Evolutionary conservation across 2,329 filamentous ascomycete genomes (phyloP).

Genomic region (Mycosphaerella sp.): DNA sequence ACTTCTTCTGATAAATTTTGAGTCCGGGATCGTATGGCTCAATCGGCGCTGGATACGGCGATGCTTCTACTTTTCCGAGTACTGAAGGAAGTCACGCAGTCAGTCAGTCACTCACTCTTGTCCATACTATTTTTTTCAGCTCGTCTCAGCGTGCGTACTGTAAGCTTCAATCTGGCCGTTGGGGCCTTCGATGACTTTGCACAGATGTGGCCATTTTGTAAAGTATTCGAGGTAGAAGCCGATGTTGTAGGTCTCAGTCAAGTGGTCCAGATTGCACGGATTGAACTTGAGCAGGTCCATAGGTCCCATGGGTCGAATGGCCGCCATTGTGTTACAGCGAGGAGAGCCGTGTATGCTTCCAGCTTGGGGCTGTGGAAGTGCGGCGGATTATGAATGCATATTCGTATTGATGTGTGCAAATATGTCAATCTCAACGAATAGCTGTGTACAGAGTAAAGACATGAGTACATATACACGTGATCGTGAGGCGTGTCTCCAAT

Average conservation of each 20-base stretch:
- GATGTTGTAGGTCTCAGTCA: slow-evolving; percentile 97
- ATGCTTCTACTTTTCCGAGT: slow-evolving; percentile 91
- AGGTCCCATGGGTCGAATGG: slow-evolving; percentile 77
- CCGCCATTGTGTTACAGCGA: slow-evolving; percentile 14
- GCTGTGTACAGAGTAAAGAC: too few relatives aligned
- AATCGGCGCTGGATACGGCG: slow-evolving; percentile 64
- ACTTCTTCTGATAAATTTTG: slow-evolving; percentile 35
- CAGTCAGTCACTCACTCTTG: too few relatives aligned
- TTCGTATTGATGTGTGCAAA: too few relatives aligned
- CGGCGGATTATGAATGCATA: too few relatives aligned
- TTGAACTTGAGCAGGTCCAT: slow-evolving; percentile 84
- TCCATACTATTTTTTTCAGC: too few relatives aligned
- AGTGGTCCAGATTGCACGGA: slow-evolving; percentile 87
- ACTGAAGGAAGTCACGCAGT: slow-evolving; percentile 47
- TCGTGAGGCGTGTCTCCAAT: too few relatives aligned
- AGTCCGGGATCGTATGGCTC: slow-evolving; percentile 58
- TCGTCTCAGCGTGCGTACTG: slow-evolving; percentile 51
- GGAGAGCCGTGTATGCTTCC: too few relatives aligned
- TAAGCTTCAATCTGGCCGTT: slow-evolving; percentile 90
- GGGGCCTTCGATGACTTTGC: slow-evolving; percentile 81
- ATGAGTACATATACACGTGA: too few relatives aligned
- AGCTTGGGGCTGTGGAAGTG: too few relatives aligned
- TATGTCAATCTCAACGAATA: too few relatives aligned
- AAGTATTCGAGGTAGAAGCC: slow-evolving; percentile 95
- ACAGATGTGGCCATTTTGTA: slow-evolving; percentile 90